Percentiles rank a stretch among this genome's conserved stretches.
phyloP scores from a whole-genome alignment of 805 yeast genomes.

The Ogataea thermomethanolica region DNA sequence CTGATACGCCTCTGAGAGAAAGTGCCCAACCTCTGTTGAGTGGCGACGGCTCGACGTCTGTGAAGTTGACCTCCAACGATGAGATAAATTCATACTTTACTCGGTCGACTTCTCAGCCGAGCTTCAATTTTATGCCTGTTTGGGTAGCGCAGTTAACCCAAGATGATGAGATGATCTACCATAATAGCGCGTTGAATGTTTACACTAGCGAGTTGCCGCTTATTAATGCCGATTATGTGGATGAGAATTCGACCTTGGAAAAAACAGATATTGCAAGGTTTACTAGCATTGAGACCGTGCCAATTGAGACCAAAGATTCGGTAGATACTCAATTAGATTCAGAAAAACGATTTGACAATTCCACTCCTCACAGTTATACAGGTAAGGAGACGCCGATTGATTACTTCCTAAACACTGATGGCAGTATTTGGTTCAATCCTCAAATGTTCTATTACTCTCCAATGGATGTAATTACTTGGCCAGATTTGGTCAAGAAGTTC shows the following conservation, averaged over 20 bases:
- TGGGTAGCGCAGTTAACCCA: conserved; percentile 65
- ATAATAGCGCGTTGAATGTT: conserved; percentile 56
- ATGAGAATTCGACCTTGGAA: conserved; percentile 32
- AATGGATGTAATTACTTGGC: conserved; percentile 60
- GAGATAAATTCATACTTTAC: conserved; percentile 28
- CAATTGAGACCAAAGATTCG: conserved; percentile 14
- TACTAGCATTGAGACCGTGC: conserved; percentile 24
- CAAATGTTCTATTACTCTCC: conserved; percentile 56
- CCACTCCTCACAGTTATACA: background rate
- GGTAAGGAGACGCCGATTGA: conserved; percentile 14
- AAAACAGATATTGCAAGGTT: conserved; percentile 24
- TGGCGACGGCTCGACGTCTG: conserved; percentile 8
- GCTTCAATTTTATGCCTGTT: conserved; percentile 36
- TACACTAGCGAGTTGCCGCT: conserved; percentile 59
- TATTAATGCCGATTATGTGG: conserved; percentile 36
- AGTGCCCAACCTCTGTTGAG: background rate
- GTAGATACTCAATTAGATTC: conserved; percentile 7
- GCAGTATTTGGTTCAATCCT: conserved; percentile 26
- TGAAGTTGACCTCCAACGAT: conserved; percentile 24
- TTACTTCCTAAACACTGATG: conserved; percentile 9
- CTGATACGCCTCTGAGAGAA: conserved; percentile 9
- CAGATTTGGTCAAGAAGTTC: conserved; percentile 47
- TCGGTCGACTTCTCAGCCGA: conserved; percentile 22
- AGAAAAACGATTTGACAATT: conserved; percentile 2
- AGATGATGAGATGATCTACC: conserved; percentile 53